A percentile compares a stretch with the other conserved stretches of the same genome.
Conservation (phyloP, 495 filamentous ascomycete genomes). For the Xylaria nigripes region DNA sequence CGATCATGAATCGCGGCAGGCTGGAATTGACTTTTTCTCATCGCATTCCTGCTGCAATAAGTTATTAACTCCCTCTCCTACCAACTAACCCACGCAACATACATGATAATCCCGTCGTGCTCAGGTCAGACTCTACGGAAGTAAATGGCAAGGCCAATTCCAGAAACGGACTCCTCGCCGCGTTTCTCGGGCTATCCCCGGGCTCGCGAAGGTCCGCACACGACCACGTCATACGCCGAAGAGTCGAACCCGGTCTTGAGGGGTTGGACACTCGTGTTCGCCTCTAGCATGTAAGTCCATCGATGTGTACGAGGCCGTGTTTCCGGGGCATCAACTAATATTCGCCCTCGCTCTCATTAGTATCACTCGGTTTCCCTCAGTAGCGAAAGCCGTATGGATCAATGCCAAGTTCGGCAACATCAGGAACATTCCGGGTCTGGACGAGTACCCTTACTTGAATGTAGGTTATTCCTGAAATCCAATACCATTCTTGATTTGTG, state of each 20-base stretch:
- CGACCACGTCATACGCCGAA: slow-evolving; percentile 2
- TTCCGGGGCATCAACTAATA: neutral
- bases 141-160: neutral
- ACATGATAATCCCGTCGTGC: too few relatives aligned
- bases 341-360: slow-evolving; percentile 16
- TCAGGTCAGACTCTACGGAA: neutral
- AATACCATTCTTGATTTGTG: neutral
- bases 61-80: neutral
- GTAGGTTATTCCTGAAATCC: slow-evolving; percentile 10
- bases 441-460: slow-evolving; percentile 53
- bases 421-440: slow-evolving; percentile 49
- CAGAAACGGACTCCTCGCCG: slow-evolving; percentile 5
- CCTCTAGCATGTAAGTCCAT: slow-evolving; percentile 18
- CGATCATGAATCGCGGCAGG: neutral
- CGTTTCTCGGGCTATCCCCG: slow-evolving; percentile 22
- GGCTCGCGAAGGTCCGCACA: slow-evolving; percentile 18
- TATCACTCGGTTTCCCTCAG: slow-evolving; percentile 14
- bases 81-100: neutral
- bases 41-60: too few relatives aligned
- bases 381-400: slow-evolving; percentile 45
- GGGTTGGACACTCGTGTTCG: slow-evolving; percentile 23
- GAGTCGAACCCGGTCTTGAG: slow-evolving; percentile 22
- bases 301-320: neutral
- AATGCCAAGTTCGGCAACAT: slow-evolving; percentile 67
- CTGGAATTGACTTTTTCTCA: neutral